Evolutionary conservation across 2,329 filamentous ascomycete genomes (phyloP).

Genomic region (Verruconis gallopava): DNA sequence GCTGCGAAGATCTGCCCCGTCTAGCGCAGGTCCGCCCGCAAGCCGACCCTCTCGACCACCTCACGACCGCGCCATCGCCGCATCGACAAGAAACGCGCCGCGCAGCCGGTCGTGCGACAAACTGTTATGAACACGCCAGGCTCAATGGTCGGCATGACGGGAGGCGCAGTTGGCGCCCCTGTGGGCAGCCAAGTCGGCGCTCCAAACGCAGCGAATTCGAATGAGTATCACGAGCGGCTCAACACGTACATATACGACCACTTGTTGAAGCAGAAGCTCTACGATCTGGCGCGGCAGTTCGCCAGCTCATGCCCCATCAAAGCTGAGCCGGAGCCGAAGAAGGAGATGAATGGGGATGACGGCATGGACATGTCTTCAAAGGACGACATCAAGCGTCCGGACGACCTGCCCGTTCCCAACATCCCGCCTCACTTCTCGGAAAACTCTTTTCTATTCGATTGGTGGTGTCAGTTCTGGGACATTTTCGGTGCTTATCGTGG

Average conservation of each 20-base stretch:
- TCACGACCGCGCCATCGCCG: too few species aligned
- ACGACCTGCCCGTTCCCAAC: constrained; percentile 66
- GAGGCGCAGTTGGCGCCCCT: constrained; percentile 48
- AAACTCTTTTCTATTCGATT: constrained; percentile 85
- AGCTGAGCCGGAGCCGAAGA: constrained; percentile 40
- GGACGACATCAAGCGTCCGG: constrained; percentile 63
- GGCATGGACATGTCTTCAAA: constrained; percentile 74
- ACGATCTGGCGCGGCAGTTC: constrained; percentile 66
- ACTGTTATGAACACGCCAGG: background rate
- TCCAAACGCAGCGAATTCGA: constrained; percentile 2
- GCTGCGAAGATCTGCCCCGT: background rate
- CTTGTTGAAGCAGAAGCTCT: constrained; percentile 75
- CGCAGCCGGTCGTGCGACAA: too few species aligned
- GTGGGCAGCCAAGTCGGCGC: constrained; percentile 16
- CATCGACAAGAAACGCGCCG: too few species aligned
- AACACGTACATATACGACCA: constrained; percentile 90
- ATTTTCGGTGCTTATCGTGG: constrained; percentile 63
- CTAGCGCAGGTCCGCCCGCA: background rate
- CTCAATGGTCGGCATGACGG: constrained; percentile 56
- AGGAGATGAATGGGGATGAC: constrained; percentile 56
- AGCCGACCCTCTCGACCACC: too few species aligned
- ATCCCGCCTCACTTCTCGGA: constrained; percentile 52
- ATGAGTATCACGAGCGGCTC: constrained; percentile 25
- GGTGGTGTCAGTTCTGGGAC: constrained; percentile 97
- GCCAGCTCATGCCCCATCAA: constrained; percentile 42